These are phyloP conservation scores for Podospora fimiseda DNA, from an alignment of 495 filamentous ascomycete species.

Conservation along the genomic window DNA sequence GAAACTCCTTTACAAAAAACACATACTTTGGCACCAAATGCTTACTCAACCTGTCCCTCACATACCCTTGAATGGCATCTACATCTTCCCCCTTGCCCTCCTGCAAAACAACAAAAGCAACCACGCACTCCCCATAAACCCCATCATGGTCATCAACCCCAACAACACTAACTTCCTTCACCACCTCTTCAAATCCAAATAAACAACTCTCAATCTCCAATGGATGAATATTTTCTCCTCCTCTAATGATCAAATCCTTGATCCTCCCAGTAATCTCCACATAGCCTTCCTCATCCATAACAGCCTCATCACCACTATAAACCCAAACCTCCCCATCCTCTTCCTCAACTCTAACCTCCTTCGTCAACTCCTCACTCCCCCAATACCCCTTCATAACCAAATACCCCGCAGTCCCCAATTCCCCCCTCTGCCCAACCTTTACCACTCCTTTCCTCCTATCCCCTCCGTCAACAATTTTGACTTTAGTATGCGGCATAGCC, in stretches of 20 bases:
- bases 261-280: slow-evolving; percentile 60
- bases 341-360: slow-evolving; percentile 55
- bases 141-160: slow-evolving; percentile 82
- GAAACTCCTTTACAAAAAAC: slow-evolving; percentile 75
- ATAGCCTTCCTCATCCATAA: slow-evolving; percentile 68
- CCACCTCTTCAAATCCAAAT: slow-evolving; percentile 57
- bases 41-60: slow-evolving; percentile 59
- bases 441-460: slow-evolving; percentile 54
- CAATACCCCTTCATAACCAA: slow-evolving; percentile 89
- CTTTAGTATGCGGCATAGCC: slow-evolving; percentile 65
- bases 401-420: slow-evolving; percentile 81
- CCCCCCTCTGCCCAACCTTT: slow-evolving; percentile 61
- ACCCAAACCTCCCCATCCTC: slow-evolving; percentile 47
- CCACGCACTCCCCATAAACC: slow-evolving; percentile 79
- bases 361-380: slow-evolving; percentile 61
- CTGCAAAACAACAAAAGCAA: slow-evolving; percentile 66
- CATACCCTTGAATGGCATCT: slow-evolving; percentile 64
- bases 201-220: slow-evolving; percentile 90
- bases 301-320: slow-evolving; percentile 85
- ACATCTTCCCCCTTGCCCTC: slow-evolving; percentile 19
- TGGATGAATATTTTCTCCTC: slow-evolving; percentile 94
- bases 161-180: slow-evolving; percentile 73
- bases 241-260: slow-evolving; percentile 88
- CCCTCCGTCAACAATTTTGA: slow-evolving; percentile 70
- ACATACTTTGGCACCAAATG: slow-evolving; percentile 87